A percentile compares a stretch with the other conserved stretches of the same genome.
These are phyloP conservation scores for Didymella lethalis DNA, from an alignment of 2,329 filamentous ascomycete genomes.

Conservation along the genomic window DNA sequence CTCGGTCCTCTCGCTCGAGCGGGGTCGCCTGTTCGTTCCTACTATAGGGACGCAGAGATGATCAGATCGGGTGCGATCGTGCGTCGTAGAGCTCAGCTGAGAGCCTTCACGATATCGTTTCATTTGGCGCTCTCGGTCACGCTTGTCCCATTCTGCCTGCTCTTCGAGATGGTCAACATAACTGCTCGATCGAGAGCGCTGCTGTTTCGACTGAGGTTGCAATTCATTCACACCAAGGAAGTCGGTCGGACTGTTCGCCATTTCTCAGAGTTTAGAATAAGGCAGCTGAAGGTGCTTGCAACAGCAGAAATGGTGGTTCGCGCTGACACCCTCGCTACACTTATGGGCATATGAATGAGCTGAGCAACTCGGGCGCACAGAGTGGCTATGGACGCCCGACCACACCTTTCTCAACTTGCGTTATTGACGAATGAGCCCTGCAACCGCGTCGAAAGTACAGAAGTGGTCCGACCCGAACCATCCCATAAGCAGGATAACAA, in stretches of 20 bases:
- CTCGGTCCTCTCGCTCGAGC: constrained; percentile 21
- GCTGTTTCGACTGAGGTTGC: constrained; percentile 5
- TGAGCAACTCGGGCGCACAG: constrained; percentile 10
- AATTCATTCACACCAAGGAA: constrained; percentile 3
- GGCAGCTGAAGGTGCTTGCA: not conserved
- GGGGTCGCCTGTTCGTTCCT: constrained; percentile 21
- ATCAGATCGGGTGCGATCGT: constrained; percentile 25
- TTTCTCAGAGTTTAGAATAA: not conserved
- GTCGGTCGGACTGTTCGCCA: constrained; percentile 4
- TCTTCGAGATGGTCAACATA: constrained; percentile 38
- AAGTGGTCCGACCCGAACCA: constrained; percentile 11
- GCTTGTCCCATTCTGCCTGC: constrained; percentile 26
- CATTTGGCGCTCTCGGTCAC: constrained; percentile 34
- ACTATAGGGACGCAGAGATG: constrained; percentile 34
- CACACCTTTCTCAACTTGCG: constrained; percentile 13
- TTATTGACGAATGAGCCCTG: not conserved
- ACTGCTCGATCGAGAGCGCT: constrained; percentile 36
- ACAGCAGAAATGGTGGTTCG: not conserved
- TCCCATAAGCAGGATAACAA: constrained; percentile 16
- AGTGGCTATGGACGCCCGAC: constrained; percentile 24
- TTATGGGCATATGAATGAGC: constrained; percentile 12
- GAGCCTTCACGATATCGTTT: constrained; percentile 31
- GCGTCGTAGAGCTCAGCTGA: constrained; percentile 1
- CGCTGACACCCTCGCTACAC: constrained; percentile 8
- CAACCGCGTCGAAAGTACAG: constrained; percentile 7